Conservation (phyloP, 208 protist species). For the Tritrichomonas foetus region DNA sequence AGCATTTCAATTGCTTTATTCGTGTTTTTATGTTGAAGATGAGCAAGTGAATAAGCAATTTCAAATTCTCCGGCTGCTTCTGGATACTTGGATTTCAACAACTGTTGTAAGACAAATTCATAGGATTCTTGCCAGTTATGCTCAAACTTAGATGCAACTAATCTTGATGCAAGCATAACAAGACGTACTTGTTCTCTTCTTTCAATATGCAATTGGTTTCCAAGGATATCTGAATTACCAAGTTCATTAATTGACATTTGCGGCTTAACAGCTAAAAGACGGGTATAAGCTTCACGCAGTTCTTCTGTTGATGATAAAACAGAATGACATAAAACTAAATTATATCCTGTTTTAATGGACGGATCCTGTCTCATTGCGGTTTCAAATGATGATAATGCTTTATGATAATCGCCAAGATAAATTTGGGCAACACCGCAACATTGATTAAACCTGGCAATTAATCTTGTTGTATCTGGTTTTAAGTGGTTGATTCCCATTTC, state of each 20-base stretch:
- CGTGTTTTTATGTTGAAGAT: background rate
- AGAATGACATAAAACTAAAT: slow-evolving; percentile 39
- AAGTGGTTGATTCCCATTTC: slow-evolving; percentile 26
- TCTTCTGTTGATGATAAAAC: background rate
- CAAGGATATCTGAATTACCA: background rate
- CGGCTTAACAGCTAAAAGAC: background rate
- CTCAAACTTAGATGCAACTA: background rate
- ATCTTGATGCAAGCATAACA: background rate
- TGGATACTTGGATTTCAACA: background rate
- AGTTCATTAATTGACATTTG: background rate
- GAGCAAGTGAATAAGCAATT: background rate
- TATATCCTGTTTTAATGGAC: slow-evolving; percentile 13
- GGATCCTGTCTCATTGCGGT: slow-evolving; percentile 3
- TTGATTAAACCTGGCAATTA: background rate
- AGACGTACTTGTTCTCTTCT: background rate
- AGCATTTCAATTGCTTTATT: slow-evolving; percentile 33
- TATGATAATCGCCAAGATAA: background rate
- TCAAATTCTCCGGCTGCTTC: slow-evolving; percentile 39
- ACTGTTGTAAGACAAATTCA: background rate
- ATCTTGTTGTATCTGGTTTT: background rate
- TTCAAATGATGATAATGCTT: background rate
- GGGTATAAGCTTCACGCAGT: background rate
- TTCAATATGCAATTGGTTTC: slow-evolving; percentile 12
- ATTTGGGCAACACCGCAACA: slow-evolving; percentile 7
- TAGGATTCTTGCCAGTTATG: background rate